A percentile compares a stretch with the other conserved stretches of the same genome.
Evolutionary conservation across 768 basidiomycete genomes (phyloP).

Genomic region (Dioszegia hungarica): DNA sequence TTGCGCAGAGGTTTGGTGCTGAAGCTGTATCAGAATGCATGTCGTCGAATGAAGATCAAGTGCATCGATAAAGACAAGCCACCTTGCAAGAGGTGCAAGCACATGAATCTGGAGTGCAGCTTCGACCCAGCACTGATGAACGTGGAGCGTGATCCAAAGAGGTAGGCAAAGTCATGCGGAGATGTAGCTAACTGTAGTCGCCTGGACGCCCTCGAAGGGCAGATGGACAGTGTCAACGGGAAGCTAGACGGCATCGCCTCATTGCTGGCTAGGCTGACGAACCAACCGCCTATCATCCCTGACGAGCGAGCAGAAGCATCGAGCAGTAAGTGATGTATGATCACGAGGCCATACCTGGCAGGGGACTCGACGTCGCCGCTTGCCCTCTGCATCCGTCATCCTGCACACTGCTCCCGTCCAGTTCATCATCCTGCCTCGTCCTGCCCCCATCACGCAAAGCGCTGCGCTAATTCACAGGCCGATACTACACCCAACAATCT

Average conservation of each 20-base stretch:
- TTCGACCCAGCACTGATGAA: conserved; percentile 32
- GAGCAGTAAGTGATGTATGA: neutral
- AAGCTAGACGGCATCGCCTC: conserved; percentile 26
- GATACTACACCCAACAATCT: no score
- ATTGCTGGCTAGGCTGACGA: conserved; percentile 9
- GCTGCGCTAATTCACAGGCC: no score
- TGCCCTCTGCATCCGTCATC: no score
- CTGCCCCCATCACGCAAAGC: no score
- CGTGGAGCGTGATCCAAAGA: conserved; percentile 28
- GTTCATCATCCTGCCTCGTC: no score
- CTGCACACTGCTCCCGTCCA: no score
- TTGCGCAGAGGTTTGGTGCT: no score
- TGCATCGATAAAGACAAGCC: conserved; percentile 41
- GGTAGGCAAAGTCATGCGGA: conserved; percentile 4
- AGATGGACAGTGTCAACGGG: conserved; percentile 28
- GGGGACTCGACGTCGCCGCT: no score
- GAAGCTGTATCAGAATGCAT: conserved; percentile 35
- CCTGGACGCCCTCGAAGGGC: conserved; percentile 25
- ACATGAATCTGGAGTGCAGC: conserved; percentile 28
- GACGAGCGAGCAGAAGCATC: neutral
- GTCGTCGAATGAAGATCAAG: conserved; percentile 42
- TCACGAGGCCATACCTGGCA: no score
- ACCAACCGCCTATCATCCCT: neutral
- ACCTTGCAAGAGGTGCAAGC: conserved; percentile 34
- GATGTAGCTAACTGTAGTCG: conserved; percentile 19